Evolutionary conservation across 176 grass and related monocot species (phyloP).

Genomic region (Guadua angustifolia): DNA sequence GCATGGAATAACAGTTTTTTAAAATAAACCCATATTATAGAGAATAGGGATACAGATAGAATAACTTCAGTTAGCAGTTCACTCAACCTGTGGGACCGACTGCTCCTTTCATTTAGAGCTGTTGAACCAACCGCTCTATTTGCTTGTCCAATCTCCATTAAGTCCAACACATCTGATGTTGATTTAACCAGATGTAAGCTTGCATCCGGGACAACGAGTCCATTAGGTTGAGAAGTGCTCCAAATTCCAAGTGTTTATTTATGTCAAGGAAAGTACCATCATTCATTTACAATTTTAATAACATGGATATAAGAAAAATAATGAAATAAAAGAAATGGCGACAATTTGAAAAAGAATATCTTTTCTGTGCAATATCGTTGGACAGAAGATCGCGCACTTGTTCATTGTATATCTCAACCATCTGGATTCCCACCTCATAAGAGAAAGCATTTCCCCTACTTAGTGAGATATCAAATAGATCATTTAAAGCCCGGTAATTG

Average conservation of each 20-base stretch:
- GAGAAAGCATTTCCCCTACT: conserved; percentile 62
- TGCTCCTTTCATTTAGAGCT: conserved; percentile 92
- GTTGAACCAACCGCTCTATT: conserved; percentile 95
- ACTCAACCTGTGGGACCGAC: conserved; percentile 85
- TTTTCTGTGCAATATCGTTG: conserved; percentile 82
- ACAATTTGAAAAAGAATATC: conserved; percentile 76
- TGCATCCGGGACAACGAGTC: conserved; percentile 89
- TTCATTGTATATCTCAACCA: conserved; percentile 99
- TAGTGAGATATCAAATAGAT: conserved; percentile 87
- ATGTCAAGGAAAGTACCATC: conserved; percentile 36
- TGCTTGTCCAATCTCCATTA: conserved; percentile 90
- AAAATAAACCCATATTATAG: conserved; percentile 7
- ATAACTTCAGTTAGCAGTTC: conserved; percentile 14
- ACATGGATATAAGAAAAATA: background rate
- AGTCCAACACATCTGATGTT: conserved; percentile 85
- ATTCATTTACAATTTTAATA: conserved; percentile 6
- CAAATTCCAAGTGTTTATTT: conserved; percentile 83
- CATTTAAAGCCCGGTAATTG: conserved; percentile 94
- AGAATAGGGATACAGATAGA: background rate
- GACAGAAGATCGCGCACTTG: conserved; percentile 95
- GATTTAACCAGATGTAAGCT: conserved; percentile 79
- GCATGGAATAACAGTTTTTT: conserved; percentile 38
- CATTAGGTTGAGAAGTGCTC: conserved; percentile 87
- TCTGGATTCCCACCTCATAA: conserved; percentile 93
- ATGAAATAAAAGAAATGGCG: background rate